A percentile compares a stretch with the other conserved stretches of the same genome.
These are phyloP conservation scores for Kitagawia praeruptora DNA, from an alignment of 129 eudicot species.

Conservation along the genomic window DNA sequence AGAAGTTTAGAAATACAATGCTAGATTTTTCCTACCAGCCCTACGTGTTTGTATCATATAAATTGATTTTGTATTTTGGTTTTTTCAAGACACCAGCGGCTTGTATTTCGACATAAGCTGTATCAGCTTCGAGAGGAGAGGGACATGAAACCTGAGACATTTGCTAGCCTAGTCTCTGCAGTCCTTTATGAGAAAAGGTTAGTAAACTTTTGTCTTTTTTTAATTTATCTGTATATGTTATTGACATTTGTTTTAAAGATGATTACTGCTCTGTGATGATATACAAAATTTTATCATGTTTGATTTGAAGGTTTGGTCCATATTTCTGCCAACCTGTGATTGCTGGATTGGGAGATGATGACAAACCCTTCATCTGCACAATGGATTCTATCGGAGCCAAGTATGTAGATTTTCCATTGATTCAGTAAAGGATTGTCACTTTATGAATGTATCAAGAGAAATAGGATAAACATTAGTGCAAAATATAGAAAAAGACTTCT, in stretches of 20 bases:
- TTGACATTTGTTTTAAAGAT: background rate
- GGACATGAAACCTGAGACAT: slow-evolving; percentile 94
- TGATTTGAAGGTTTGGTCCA: slow-evolving; percentile 73
- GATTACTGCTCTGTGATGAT: background rate
- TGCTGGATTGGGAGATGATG: slow-evolving; percentile 90
- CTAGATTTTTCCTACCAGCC: background rate
- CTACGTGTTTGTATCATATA: background rate
- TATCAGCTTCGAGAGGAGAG: slow-evolving; percentile 96
- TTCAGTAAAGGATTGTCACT: no score
- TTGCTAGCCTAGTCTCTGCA: slow-evolving; percentile 96
- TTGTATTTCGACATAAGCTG: slow-evolving; percentile 79
- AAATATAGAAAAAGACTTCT: no score
- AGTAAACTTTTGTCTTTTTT: slow-evolving; percentile 4
- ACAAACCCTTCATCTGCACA: slow-evolving; percentile 94
- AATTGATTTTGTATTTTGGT: background rate
- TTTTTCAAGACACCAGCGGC: slow-evolving; percentile 64
- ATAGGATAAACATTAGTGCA: no score
- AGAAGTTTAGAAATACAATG: no score
- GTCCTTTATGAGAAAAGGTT: slow-evolving; percentile 90
- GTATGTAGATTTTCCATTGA: slow-evolving; percentile 32
- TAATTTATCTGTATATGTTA: background rate
- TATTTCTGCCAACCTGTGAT: slow-evolving; percentile 94
- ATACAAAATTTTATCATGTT: background rate
- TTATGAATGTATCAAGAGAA: no score
- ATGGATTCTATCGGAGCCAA: slow-evolving; percentile 99